Conservation (phyloP, 129 eudicot genomes). For the Pseudognaphalium luteoalbum region DNA sequence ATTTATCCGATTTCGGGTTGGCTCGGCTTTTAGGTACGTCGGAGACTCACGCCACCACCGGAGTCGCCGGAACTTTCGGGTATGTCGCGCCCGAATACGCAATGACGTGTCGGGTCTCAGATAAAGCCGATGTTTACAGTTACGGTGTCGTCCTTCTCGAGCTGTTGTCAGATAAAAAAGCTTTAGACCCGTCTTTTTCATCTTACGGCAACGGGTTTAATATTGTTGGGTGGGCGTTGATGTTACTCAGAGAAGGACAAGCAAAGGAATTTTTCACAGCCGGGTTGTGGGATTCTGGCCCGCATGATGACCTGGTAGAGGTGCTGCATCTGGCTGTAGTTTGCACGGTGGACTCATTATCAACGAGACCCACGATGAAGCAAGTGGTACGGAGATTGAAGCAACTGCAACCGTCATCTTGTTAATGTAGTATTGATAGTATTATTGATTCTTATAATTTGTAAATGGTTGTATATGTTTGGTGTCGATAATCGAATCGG, state of each 20-base stretch:
- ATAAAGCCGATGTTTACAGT: conserved; percentile 88
- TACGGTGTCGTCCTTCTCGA: conserved; percentile 84
- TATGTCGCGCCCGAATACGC: conserved; percentile 93
- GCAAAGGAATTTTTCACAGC: conserved; percentile 83
- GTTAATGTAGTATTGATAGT: conserved; percentile 28
- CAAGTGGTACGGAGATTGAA: conserved; percentile 77
- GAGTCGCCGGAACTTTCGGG: conserved; percentile 91
- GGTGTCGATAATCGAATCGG: not conserved
- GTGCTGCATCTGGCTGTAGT: conserved; percentile 72
- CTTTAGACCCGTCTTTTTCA: conserved; percentile 82
- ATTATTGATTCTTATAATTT: conserved; percentile 6
- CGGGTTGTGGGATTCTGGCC: conserved; percentile 82
- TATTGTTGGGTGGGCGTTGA: conserved; percentile 79
- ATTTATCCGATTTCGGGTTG: conserved; percentile 75
- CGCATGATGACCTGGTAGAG: conserved; percentile 84
- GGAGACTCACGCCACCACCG: conserved; percentile 87
- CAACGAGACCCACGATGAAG: conserved; percentile 81
- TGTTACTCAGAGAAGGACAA: conserved; percentile 68
- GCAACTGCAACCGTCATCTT: conserved; percentile 79
- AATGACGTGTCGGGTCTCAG: conserved; percentile 92
- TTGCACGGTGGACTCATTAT: conserved; percentile 73
- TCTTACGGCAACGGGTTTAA: conserved; percentile 76
- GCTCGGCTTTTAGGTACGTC: conserved; percentile 78
- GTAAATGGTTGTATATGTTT: conserved; percentile 30
- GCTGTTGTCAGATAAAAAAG: conserved; percentile 80